Evolutionary conservation across 2,329 filamentous ascomycete species (phyloP).

Genomic region (Dryadomyces quercus-mongolicae): DNA sequence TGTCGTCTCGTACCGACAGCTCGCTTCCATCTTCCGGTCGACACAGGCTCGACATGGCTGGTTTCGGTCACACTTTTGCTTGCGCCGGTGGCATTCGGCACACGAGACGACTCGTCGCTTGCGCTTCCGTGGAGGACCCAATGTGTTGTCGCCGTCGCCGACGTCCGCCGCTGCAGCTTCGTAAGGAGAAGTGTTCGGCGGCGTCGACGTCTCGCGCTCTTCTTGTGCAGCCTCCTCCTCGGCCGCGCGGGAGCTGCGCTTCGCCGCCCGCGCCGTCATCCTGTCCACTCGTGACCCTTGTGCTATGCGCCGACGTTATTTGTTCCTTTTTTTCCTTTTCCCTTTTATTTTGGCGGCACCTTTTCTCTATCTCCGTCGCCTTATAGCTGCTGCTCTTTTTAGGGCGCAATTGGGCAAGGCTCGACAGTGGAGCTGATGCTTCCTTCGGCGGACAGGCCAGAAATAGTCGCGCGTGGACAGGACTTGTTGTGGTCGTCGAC

Average conservation of each 20-base stretch:
- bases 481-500: neutral
- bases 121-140: slow-evolving; percentile 39
- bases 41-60: slow-evolving; percentile 48
- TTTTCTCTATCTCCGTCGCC: neutral
- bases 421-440: no score
- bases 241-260: slow-evolving; percentile 4
- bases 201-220: neutral
- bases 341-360: no score
- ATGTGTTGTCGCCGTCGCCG: slow-evolving; percentile 5
- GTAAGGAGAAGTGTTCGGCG: neutral
- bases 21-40: slow-evolving; percentile 40
- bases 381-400: no score
- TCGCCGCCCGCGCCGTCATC: slow-evolving; percentile 6
- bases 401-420: no score
- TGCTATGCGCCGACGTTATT: neutral
- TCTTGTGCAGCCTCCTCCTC: neutral
- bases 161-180: neutral
- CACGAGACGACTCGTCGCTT: slow-evolving; percentile 50
- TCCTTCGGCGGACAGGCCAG: no score
- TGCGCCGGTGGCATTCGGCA: slow-evolving; percentile 51
- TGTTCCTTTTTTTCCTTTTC: neutral
- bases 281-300: neutral
- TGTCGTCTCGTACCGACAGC: slow-evolving; percentile 45
- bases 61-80: slow-evolving; percentile 51
- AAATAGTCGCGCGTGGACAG: neutral